Percentiles rank a stretch among this genome's conserved stretches.
phyloP scores from a whole-genome alignment of 2,329 filamentous ascomycete genomes.

The Pseudogymnoascus sp. region DNA sequence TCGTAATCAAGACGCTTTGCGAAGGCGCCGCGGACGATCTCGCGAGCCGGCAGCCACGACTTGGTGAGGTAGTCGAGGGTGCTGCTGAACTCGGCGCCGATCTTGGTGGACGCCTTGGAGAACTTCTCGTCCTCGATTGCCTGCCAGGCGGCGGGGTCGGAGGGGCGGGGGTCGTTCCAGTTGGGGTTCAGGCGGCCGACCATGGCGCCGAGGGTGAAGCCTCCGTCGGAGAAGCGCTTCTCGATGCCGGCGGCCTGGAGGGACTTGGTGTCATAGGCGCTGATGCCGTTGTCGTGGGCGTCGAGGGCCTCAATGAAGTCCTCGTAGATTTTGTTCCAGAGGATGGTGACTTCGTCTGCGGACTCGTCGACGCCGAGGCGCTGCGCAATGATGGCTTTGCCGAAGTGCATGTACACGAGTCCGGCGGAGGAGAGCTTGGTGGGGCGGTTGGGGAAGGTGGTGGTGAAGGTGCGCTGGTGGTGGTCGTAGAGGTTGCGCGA shows the following conservation, averaged over 20 bases:
- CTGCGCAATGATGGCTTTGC: slow-evolving; percentile 69
- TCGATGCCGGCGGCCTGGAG: slow-evolving; percentile 64
- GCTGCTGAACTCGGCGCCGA: slow-evolving; percentile 80
- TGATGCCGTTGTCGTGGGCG: slow-evolving; percentile 94
- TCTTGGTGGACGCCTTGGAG: slow-evolving; percentile 76
- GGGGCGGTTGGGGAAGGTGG: slow-evolving; percentile 71
- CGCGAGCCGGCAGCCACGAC: slow-evolving; percentile 82
- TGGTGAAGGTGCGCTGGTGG: slow-evolving; percentile 86
- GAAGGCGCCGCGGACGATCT: slow-evolving; percentile 71
- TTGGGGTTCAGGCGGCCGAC: slow-evolving; percentile 74
- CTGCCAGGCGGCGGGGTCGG: slow-evolving; percentile 53
- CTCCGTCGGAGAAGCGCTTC: slow-evolving; percentile 77
- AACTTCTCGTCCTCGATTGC: slow-evolving; percentile 76
- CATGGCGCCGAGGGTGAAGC: slow-evolving; percentile 76
- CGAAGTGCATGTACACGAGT: slow-evolving; percentile 93
- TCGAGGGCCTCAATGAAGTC: slow-evolving; percentile 94
- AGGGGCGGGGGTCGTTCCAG: slow-evolving; percentile 60
- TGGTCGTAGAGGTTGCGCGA: slow-evolving; percentile 79
- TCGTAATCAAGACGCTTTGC: slow-evolving; percentile 60
- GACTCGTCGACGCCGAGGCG: slow-evolving; percentile 55
- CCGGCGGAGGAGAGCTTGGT: slow-evolving; percentile 94
- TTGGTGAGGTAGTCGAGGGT: slow-evolving; percentile 68
- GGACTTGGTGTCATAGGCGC: slow-evolving; percentile 65
- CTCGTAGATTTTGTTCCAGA: slow-evolving; percentile 86
- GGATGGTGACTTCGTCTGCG: slow-evolving; percentile 59